A percentile compares a stretch with the other conserved stretches of the same genome.
phyloP scores from a whole-genome alignment of 2,329 filamentous ascomycete species.

The Cercospora canescens region DNA sequence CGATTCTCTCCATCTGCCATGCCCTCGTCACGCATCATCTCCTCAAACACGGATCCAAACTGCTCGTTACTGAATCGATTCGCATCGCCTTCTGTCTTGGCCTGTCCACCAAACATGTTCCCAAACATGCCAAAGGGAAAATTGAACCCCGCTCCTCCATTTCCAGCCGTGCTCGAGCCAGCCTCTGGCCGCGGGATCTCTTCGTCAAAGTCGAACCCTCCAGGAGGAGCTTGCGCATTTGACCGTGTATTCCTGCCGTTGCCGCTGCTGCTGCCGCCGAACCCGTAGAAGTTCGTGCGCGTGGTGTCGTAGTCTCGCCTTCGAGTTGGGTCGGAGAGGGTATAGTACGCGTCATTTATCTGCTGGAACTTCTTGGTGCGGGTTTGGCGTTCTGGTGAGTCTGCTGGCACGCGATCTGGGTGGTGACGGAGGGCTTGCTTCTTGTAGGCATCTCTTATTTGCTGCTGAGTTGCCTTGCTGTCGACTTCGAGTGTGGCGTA shows the following conservation, averaged over 20 bases:
- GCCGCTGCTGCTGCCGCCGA: conserved; percentile 30
- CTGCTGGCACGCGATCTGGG: conserved; percentile 81
- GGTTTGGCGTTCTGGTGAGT: conserved; percentile 77
- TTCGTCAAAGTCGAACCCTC: conserved; percentile 40
- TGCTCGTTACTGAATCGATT: conserved; percentile 67
- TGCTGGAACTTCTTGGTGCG: conserved; percentile 89
- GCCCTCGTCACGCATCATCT: conserved; percentile 55
- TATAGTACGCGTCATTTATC: conserved; percentile 92
- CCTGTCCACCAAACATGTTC: conserved; percentile 49
- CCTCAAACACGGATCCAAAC: conserved; percentile 69
- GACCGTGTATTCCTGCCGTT: conserved; percentile 20
- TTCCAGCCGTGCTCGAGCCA: conserved; percentile 42
- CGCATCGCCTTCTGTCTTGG: conserved; percentile 46
- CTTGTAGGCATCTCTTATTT: conserved; percentile 95
- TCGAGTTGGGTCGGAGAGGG: conserved; percentile 75
- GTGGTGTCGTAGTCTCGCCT: conserved; percentile 83
- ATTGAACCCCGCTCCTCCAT: neutral
- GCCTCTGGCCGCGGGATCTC: conserved; percentile 47
- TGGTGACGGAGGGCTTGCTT: conserved; percentile 88
- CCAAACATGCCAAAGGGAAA: conserved; percentile 80
- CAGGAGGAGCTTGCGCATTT: conserved; percentile 40
- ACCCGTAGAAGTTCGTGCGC: conserved; percentile 57
- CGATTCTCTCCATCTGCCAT: conserved; percentile 69
- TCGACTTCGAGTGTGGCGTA: conserved; percentile 39
- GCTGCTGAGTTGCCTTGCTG: conserved; percentile 72